Percentiles rank a stretch among this genome's conserved stretches.
Evolutionary conservation across 2,329 filamentous ascomycete species (phyloP).

Genomic region (Hypomyces perniciosus): DNA sequence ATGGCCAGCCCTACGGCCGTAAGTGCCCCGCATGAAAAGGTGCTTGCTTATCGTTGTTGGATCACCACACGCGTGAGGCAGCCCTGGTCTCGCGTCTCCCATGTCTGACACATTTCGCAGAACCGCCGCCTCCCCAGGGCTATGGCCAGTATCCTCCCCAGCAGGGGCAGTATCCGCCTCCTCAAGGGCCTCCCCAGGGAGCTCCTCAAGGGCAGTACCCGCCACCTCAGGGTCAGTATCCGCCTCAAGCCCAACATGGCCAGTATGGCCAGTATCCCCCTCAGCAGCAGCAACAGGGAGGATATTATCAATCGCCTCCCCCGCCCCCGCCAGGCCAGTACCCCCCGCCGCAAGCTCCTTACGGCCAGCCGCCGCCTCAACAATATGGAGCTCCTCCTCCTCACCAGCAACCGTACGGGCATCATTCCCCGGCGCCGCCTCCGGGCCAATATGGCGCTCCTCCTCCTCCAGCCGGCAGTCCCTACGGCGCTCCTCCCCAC

Average conservation of each 20-base stretch:
- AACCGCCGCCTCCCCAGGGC: conserved; percentile 32
- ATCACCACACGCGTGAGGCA: not conserved
- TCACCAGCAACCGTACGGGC: conserved; percentile 15
- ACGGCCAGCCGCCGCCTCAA: conserved; percentile 17
- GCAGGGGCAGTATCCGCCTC: conserved; percentile 20
- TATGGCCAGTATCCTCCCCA: conserved; percentile 33
- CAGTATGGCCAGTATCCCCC: conserved; percentile 25
- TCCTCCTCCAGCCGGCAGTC: conserved; percentile 20
- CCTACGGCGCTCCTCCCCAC: conserved; percentile 37
- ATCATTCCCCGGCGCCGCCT: conserved; percentile 11
- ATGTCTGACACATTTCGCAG: conserved; percentile 18
- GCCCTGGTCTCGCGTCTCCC: not conserved
- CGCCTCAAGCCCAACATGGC: conserved; percentile 13
- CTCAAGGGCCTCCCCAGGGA: conserved; percentile 27
- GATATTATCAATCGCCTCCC: conserved; percentile 25
- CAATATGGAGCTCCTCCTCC: conserved; percentile 28
- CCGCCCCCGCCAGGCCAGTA: conserved; percentile 22
- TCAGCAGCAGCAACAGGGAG: conserved; percentile 19
- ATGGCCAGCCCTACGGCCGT: conserved; percentile 30
- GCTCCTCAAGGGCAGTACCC: conserved; percentile 33
- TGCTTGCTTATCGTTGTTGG: not conserved
- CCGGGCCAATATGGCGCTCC: conserved; percentile 26
- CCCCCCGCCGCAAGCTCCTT: conserved; percentile 20
- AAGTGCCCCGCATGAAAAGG: conserved; percentile 17
- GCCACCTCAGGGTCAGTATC: conserved; percentile 23